Percentiles rank a stretch among this genome's conserved stretches.
phyloP scores from a whole-genome alignment of 2,329 filamentous ascomycete genomes.

The Thelonectria blattea region DNA sequence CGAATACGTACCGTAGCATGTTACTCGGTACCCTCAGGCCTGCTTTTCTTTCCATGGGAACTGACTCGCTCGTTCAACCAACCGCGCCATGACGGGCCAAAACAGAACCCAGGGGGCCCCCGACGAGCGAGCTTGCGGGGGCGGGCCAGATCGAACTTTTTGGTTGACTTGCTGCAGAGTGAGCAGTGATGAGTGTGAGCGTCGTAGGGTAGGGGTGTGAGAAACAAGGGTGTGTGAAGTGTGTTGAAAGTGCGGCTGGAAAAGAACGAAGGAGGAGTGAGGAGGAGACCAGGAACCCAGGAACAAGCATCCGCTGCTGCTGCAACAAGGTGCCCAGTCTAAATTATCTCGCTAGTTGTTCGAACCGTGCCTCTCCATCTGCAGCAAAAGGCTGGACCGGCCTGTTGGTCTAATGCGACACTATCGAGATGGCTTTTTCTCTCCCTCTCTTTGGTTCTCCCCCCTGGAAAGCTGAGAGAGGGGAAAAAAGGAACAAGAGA shows the following conservation, averaged over 20 bases:
- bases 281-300: not conserved
- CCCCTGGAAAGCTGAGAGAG: too few relatives aligned
- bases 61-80: slow-evolving; percentile 31
- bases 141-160: slow-evolving; percentile 32
- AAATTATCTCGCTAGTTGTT: not conserved
- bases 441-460: slow-evolving; percentile 7
- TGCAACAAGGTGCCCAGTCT: not conserved
- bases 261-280: not conserved
- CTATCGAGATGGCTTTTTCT: slow-evolving; percentile 32
- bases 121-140: slow-evolving; percentile 37
- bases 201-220: too few relatives aligned
- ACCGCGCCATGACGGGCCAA: slow-evolving; percentile 25
- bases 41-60: slow-evolving; percentile 9
- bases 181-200: too few relatives aligned
- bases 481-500: slow-evolving; percentile 19
- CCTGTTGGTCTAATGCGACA: slow-evolving; percentile 27
- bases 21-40: not conserved
- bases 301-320: not conserved
- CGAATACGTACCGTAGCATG: too few relatives aligned
- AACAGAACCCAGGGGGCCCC: slow-evolving; percentile 5
- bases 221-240: too few relatives aligned
- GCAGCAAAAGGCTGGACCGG: slow-evolving; percentile 19
- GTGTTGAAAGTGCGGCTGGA: not conserved
- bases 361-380: slow-evolving; percentile 5
- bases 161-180: not conserved